Base-by-base conservation (phyloP, 2,329 filamentous ascomycete species). In the Penicillium glabrum region DNA sequence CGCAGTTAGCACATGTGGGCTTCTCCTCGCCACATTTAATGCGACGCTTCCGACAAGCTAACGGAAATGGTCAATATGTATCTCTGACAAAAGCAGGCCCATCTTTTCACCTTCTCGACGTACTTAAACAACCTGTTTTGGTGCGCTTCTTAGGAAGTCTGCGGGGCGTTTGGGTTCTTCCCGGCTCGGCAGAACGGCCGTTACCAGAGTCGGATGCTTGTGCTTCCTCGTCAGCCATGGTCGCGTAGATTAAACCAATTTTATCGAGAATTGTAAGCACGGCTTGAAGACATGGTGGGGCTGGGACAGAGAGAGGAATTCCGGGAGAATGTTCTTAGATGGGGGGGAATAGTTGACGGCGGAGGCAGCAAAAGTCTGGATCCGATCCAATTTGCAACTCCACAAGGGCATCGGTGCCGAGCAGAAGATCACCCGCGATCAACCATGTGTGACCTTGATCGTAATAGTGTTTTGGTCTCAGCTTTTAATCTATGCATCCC, bases 21-120 rank as follows among this genome's bases (percentile, higher is more conserved):
- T 78, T 79, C 67, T 91, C 90, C 73, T 98, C 95, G 60, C 95
- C 95, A 74, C 95, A 99, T 77, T 98, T 99, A 76, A 99, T 98
- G 61, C 95, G 89, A 52, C 95, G 88, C 76, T 90, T 93, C 61
- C 95, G 89, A 77, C 95, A 99, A 56, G 95, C 90, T 93, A 62
- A 54, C 48, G 33, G 13, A 33, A 27, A n/a, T n/a, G 27, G 21
- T 44, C 23, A 55, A 26, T 13, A 33, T 10, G 8, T 14, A 16
- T 19, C 23, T 45, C 10, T 5, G 1, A 9, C 11, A 19, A 14
- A 23, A 56, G 33, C 19, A 52, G 58, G n/a, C 21, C 26, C 39
- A 48, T 46, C 31, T 8, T 13, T 19, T 19, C n/a, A 16, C n/a
- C 14, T 46, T 21, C 43, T 46, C 46, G 49, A 81, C 88, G 74